phyloP scores from a whole-genome alignment of 2,329 filamentous ascomycete genomes.

The Scleromitrula shiraiana region DNA sequence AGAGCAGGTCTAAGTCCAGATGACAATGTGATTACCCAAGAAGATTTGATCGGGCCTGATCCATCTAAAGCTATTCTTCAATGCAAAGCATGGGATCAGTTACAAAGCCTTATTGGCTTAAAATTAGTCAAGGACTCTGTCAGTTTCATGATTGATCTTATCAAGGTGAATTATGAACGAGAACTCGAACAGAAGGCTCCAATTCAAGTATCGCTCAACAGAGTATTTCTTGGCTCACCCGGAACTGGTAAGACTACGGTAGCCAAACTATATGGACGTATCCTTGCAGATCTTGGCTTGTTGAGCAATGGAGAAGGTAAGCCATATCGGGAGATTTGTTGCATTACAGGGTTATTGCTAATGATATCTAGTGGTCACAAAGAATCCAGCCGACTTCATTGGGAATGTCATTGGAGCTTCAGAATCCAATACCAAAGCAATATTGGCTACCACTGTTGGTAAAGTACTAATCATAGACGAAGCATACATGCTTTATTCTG shows the following conservation, averaged over 20 bases:
- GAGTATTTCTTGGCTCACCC: conserved; percentile 62
- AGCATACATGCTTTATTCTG: conserved; percentile 57
- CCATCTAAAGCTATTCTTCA: conserved; percentile 44
- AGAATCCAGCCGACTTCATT: conserved; percentile 68
- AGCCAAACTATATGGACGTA: conserved; percentile 62
- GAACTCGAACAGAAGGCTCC: conserved; percentile 54
- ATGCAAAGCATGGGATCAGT: conserved; percentile 47
- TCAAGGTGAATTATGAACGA: conserved; percentile 56
- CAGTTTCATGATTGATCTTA: conserved; percentile 47
- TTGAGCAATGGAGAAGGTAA: conserved; percentile 60
- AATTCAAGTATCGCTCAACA: conserved; percentile 56
- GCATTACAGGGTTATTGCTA: no score
- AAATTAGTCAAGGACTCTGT: conserved; percentile 54
- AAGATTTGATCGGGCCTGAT: conserved; percentile 66
- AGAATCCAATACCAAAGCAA: conserved; percentile 63
- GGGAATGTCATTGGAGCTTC: conserved; percentile 56
- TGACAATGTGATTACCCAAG: conserved; percentile 51
- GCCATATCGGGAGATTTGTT: no score
- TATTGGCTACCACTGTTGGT: conserved; percentile 56
- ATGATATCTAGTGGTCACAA: conserved; percentile 49
- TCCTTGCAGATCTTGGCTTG: conserved; percentile 59
- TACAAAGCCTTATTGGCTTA: conserved; percentile 53
- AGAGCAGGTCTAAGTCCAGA: conserved; percentile 36
- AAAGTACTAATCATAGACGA: conserved; percentile 79
- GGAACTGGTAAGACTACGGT: conserved; percentile 73